Evolutionary conservation across 305 asterid species (phyloP).

Genomic region (Solanum hybrid): DNA sequence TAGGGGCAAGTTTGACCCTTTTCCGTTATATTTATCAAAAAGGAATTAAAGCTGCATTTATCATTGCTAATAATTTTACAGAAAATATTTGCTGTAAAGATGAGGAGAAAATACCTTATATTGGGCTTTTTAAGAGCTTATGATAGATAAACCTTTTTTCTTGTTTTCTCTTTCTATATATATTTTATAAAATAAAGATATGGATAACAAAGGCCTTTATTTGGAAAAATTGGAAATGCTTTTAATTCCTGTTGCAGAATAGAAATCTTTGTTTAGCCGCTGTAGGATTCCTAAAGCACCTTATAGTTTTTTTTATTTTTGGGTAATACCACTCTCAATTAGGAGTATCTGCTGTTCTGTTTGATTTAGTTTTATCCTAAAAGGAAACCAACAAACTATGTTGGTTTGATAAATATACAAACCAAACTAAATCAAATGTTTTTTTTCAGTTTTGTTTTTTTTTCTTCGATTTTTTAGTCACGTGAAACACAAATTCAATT

Average conservation of each 20-base stretch:
- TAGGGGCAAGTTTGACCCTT: too few relatives aligned
- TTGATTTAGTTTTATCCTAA: background rate
- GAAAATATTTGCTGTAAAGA: background rate
- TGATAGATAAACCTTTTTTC: background rate
- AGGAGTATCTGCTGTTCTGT: background rate
- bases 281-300: background rate
- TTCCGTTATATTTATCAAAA: background rate
- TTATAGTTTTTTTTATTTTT: background rate
- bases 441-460: background rate
- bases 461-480: background rate
- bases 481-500: background rate
- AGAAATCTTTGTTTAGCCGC: background rate
- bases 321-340: background rate
- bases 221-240: background rate
- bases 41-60: background rate
- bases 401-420: background rate
- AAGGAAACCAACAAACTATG: background rate
- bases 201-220: background rate
- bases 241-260: background rate
- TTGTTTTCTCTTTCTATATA: background rate
- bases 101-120: background rate
- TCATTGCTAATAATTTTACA: background rate
- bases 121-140: background rate
- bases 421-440: background rate
- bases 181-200: background rate